Evolutionary conservation across 805 yeast species (phyloP), one percentile per base, ranked within the genome.

Genomic region (Starmerella kuoi): DNA sequence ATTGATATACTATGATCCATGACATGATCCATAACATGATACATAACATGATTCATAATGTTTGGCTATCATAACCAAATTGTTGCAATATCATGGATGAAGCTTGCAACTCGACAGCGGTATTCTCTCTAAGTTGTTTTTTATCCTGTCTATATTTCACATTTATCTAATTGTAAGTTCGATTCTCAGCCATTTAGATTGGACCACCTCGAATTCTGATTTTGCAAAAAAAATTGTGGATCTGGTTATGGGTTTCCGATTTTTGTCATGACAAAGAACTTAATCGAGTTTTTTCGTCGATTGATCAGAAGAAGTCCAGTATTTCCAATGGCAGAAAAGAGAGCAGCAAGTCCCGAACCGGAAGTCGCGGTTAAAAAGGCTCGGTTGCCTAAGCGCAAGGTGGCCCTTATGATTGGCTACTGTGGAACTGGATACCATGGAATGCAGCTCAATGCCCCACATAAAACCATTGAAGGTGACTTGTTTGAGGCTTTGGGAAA

Each of bases 361-460:
- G 35, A 5, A 5, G 18, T 38, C 5, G 41, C 38, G 19, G 35
- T 43, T 27, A 48, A 48, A 31, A 47, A 47, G 40, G 36, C 36
- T 42, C 19, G 69, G 19, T 49, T 56, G 70, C 84, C 55, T 19
- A 87, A 87, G 69, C 73, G 76, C 54, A 87, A 87, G 58, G 95
- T 85, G 19, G 96, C 95, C 0, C 76, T 81, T 55, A 69, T 84
- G 76, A 69, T 87, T 50, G 96, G 97, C 4, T 87, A 87, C 64
- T 87, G 95, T 59, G 97, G 97, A 32, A 78, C 95, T 1, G 96
- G 96, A 0, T 87, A 87, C 63, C 91, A 83, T 60, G 97, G 97
- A 6, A 84, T 87, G 94, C 97, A 87, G 62, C 65, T 79, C 49
- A 87, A 86, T 58, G 93, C 94, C 2, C 93, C 87, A 17, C 74